Percentiles rank a stretch among this genome's conserved stretches.
These are phyloP conservation scores for Hibiscus mutabilis DNA, from an alignment of 345 rosid species.

Conservation along the genomic window DNA sequence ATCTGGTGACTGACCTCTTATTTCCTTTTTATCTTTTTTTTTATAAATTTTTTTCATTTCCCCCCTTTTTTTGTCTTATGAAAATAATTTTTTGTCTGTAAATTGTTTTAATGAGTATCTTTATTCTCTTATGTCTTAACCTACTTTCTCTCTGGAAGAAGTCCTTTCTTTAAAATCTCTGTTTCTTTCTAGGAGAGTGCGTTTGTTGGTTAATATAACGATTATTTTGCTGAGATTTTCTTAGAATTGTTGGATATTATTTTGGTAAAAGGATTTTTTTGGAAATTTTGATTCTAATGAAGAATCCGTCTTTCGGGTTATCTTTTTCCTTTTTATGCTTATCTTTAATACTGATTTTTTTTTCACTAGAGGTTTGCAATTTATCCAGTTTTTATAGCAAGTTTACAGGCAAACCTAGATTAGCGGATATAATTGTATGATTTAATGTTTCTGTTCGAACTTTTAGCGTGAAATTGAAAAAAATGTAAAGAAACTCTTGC, in stretches of 20 bases:
- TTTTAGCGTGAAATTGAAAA: neutral
- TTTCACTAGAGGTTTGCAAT: neutral
- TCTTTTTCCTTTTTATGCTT: neutral
- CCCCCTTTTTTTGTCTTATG: neutral
- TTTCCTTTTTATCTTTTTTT: neutral
- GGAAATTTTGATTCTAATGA: neutral
- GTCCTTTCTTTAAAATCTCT: neutral
- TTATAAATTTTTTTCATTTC: neutral
- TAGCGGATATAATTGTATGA: neutral
- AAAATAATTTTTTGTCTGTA: neutral
- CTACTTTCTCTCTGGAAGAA: neutral
- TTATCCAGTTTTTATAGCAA: neutral
- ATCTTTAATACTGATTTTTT: neutral
- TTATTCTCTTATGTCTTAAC: neutral
- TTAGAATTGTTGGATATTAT: too few species aligned
- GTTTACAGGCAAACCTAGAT: neutral
- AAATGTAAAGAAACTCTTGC: neutral
- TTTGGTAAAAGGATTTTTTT: too few species aligned
- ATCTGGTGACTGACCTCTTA: constrained; percentile 41
- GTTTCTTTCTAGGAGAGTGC: neutral
- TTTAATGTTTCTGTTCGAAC: neutral
- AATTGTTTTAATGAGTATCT: neutral
- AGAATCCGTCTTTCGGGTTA: neutral
- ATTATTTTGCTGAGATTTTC: constrained; percentile 3
- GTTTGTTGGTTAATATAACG: constrained; percentile 18